Evolutionary conservation across 192 early-diverging fungal genomes (phyloP).

Genomic region (Backusella morwellensis): DNA sequence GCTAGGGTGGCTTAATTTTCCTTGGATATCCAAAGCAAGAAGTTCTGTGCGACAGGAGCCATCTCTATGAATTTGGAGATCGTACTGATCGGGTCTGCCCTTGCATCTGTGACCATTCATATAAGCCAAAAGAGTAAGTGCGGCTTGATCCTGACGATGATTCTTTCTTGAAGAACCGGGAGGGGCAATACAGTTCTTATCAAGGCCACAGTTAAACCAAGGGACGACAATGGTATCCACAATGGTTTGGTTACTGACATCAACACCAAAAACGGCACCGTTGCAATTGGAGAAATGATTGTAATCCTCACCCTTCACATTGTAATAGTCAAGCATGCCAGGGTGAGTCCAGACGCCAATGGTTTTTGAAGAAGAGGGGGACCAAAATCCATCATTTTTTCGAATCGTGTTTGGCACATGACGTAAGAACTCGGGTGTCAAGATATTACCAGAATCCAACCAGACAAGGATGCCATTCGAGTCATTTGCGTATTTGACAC

Average conservation of each 20-base stretch:
- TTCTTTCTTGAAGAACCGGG: conserved; percentile 42
- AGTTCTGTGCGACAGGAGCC: conserved; percentile 18
- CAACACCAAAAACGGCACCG: conserved; percentile 45
- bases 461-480: conserved; percentile 42
- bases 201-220: conserved; percentile 42
- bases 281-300: conserved; percentile 41
- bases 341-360: conserved; percentile 47
- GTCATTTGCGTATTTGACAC: conserved; percentile 28
- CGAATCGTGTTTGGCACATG: conserved; percentile 38
- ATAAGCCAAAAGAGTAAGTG: conserved; percentile 46
- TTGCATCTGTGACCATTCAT: conserved; percentile 33
- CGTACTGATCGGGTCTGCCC: conserved; percentile 8
- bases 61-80: conserved; percentile 26
- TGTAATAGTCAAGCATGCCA: conserved; percentile 44
- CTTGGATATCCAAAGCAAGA: conserved; percentile 15
- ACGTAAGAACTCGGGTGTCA: conserved; percentile 45
- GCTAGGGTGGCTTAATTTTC: conserved; percentile 23
- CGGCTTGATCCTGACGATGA: conserved; percentile 57
- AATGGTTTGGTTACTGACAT: conserved; percentile 34
- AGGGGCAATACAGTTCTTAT: conserved; percentile 52
- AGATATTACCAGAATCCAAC: conserved; percentile 50
- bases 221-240: conserved; percentile 38
- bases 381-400: conserved; percentile 48
- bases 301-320: conserved; percentile 34
- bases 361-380: conserved; percentile 36